These are phyloP conservation scores for Boehmeria nivea DNA, from an alignment of 306 rosid species.

Conservation along the genomic window DNA sequence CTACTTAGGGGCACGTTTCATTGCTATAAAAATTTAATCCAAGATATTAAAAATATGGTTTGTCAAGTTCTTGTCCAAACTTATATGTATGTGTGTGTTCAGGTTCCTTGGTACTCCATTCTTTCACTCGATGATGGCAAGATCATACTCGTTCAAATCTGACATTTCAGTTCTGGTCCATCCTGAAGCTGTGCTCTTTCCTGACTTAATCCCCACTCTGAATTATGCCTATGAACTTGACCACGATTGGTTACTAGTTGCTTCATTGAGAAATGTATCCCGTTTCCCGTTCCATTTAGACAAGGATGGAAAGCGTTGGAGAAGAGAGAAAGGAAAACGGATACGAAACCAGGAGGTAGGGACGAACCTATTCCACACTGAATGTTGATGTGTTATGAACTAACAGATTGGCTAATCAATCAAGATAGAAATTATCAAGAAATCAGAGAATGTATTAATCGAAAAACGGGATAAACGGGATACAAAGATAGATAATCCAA, in stretches of 20 bases:
- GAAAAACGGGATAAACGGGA: too few species aligned
- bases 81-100: conserved; percentile 30
- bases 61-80: conserved; percentile 1
- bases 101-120: conserved; percentile 92
- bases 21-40: too few species aligned
- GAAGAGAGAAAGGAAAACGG: conserved; percentile 29
- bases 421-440: too few species aligned
- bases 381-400: conserved; percentile 15
- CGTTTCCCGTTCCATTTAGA: conserved; percentile 54
- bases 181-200: conserved; percentile 61
- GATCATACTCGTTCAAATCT: conserved; percentile 42
- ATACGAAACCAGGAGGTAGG: conserved; percentile 55
- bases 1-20: too few species aligned
- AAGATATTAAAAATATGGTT: too few species aligned
- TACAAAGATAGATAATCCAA: too few species aligned
- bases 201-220: conserved; percentile 66
- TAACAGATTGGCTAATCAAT: too few species aligned
- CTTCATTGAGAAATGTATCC: conserved; percentile 60
- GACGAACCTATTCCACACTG: conserved; percentile 19
- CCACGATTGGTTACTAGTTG: conserved; percentile 76
- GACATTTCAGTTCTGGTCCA: conserved; percentile 59
- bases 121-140: conserved; percentile 86
- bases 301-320: conserved; percentile 44
- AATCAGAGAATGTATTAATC: too few species aligned
- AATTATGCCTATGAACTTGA: conserved; percentile 50